Conservation (phyloP, 1,284 basidiomycete species). For the Malassezia furfur region DNA sequence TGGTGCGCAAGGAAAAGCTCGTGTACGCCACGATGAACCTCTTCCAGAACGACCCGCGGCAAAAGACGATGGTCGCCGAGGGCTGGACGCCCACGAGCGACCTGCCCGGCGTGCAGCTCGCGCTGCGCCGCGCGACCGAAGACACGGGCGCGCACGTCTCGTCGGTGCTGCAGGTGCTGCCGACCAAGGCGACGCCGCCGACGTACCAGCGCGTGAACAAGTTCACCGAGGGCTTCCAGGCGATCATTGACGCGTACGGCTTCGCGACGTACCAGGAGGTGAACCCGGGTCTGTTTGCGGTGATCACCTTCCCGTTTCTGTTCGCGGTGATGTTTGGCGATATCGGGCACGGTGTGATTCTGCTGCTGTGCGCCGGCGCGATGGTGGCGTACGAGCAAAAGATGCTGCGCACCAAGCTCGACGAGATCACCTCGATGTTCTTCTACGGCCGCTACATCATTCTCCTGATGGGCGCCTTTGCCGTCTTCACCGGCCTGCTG, state of each 20-base stretch:
- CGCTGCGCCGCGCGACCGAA: constrained; percentile 85
- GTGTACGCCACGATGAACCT: constrained; percentile 55
- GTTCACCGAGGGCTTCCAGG: constrained; percentile 94
- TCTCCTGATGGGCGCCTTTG: constrained; percentile 89
- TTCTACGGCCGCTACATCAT: constrained; percentile 98
- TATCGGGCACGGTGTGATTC: constrained; percentile 86
- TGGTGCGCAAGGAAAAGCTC: constrained; percentile 88
- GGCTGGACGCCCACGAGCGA: constrained; percentile 94
- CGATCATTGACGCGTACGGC: constrained; percentile 96
- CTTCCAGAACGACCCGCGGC: constrained; percentile 83
- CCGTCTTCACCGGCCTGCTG: constrained; percentile 82
- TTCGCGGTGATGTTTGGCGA: constrained; percentile 99
- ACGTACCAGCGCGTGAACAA: constrained; percentile 92
- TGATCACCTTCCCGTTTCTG: constrained; percentile 93
- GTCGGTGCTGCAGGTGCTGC: constrained; percentile 82
- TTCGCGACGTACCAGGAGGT: constrained; percentile 91
- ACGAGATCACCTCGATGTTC: constrained; percentile 81
- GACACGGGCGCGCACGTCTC: constrained; percentile 84
- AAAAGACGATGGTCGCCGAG: constrained; percentile 92
- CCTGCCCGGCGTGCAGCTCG: constrained; percentile 74
- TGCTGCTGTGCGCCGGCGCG: constrained; percentile 63
- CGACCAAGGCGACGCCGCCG: constrained; percentile 81
- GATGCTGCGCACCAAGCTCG: constrained; percentile 66
- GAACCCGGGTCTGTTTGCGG: constrained; percentile 88
- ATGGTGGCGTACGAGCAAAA: constrained; percentile 81